Evolutionary conservation across 768 basidiomycete genomes (phyloP).

Genomic region (Trametes elegans): DNA sequence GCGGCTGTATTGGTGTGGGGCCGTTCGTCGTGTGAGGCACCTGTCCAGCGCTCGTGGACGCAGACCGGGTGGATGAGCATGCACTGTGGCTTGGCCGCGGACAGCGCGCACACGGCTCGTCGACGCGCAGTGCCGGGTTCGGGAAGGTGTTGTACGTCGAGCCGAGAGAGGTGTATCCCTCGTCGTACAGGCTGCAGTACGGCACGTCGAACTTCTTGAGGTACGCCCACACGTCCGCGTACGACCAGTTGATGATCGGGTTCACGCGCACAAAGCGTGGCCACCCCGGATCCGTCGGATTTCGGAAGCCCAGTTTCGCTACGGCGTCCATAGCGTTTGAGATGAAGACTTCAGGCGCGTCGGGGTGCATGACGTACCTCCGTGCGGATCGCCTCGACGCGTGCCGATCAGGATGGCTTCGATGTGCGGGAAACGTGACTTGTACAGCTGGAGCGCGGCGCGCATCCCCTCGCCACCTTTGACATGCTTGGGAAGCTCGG

Average conservation of each 20-base stretch:
- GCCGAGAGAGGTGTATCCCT: slow-evolving; percentile 97
- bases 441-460: slow-evolving; percentile 70
- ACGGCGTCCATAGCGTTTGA: background rate
- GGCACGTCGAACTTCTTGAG: slow-evolving; percentile 70
- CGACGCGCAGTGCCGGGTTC: slow-evolving; percentile 72
- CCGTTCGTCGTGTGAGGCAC: no score
- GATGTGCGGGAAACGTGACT: slow-evolving; percentile 60
- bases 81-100: no score
- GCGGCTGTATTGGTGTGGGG: background rate
- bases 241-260: slow-evolving; percentile 95
- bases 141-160: slow-evolving; percentile 94
- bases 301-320: slow-evolving; percentile 72
- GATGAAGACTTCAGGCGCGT: background rate
- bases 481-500: slow-evolving; percentile 23
- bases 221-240: slow-evolving; percentile 87
- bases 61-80: no score
- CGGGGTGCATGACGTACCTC: slow-evolving; percentile 57
- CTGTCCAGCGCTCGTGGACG: no score
- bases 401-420: slow-evolving; percentile 89
- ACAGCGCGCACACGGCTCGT: slow-evolving; percentile 9
- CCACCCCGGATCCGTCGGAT: slow-evolving; percentile 88
- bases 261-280: slow-evolving; percentile 88
- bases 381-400: slow-evolving; percentile 87
- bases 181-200: slow-evolving; percentile 88
- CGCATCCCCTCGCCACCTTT: slow-evolving; percentile 76